A percentile compares a stretch with the other conserved stretches of the same genome.
phyloP scores from a whole-genome alignment of 768 basidiomycete genomes.

The Auricularia sp. region DNA sequence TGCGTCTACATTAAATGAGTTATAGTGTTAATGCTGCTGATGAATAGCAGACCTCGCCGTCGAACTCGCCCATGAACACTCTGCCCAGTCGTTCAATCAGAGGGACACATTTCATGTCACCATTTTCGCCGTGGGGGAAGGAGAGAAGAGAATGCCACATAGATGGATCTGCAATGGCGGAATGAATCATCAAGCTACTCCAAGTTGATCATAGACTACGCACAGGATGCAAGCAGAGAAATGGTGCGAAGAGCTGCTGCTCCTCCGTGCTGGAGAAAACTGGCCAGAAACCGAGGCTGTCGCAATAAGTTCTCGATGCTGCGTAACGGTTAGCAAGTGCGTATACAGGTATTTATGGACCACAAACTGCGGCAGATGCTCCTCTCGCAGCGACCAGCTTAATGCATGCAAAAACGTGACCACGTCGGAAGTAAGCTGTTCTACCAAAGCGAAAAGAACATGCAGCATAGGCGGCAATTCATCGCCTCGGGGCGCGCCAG shows the following conservation, averaged over 20 bases:
- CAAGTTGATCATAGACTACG: constrained; percentile 12
- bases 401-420: neutral
- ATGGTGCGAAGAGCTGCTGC: constrained; percentile 42
- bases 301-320: constrained; percentile 33
- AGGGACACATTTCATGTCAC: neutral
- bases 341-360: neutral
- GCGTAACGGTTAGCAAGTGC: neutral
- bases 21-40: neutral
- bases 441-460: neutral
- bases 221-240: constrained; percentile 44
- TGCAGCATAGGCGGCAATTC: neutral
- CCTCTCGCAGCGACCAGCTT: neutral
- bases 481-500: neutral
- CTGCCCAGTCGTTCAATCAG: neutral
- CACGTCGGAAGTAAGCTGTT: neutral
- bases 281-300: constrained; percentile 32
- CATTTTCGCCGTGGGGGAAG: neutral
- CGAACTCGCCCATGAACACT: neutral
- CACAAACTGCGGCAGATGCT: neutral
- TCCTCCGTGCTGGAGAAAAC: constrained; percentile 42
- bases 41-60: neutral
- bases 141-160: constrained; percentile 3
- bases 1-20: constrained; percentile 6
- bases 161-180: neutral
- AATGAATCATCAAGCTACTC: neutral